Conservation (phyloP, 768 basidiomycete species). For the Pholiota microspora region DNA sequence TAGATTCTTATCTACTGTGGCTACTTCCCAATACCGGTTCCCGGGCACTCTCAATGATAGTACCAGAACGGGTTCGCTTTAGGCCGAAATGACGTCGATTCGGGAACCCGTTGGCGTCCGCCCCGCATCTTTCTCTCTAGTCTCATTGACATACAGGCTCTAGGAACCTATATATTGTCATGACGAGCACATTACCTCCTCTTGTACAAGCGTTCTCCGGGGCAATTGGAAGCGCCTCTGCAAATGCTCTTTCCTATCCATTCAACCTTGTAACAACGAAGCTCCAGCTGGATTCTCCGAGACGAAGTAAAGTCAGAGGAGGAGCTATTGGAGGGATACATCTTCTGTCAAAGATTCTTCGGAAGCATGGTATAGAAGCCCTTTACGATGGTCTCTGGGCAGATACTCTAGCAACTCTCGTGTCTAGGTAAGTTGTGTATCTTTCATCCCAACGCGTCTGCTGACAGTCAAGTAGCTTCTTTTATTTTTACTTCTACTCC, state of each 20-base stretch:
- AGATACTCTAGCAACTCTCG: slow-evolving; percentile 51
- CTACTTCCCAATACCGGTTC: too few species aligned
- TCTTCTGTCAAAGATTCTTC: slow-evolving; percentile 36
- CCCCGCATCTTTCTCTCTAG: background rate
- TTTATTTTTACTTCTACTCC: slow-evolving; percentile 61
- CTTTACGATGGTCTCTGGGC: slow-evolving; percentile 51
- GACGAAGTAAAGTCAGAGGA: slow-evolving; percentile 19
- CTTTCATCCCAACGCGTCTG: background rate
- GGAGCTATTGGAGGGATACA: slow-evolving; percentile 30
- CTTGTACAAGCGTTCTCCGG: slow-evolving; percentile 59
- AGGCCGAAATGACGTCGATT: too few species aligned
- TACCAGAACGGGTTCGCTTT: background rate
- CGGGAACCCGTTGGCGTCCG: too few species aligned
- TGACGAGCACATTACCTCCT: slow-evolving; percentile 61
- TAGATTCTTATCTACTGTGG: too few species aligned
- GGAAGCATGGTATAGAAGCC: slow-evolving; percentile 38
- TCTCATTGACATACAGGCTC: background rate
- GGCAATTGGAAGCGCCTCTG: slow-evolving; percentile 51
- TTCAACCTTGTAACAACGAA: slow-evolving; percentile 57
- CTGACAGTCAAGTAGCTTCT: slow-evolving; percentile 36
- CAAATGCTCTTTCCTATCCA: slow-evolving; percentile 54
- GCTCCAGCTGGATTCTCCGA: slow-evolving; percentile 37
- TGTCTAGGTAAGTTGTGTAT: slow-evolving; percentile 45
- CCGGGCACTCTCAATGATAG: too few species aligned
- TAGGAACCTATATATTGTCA: slow-evolving; percentile 22